Evolutionary conservation across 2,329 filamentous ascomycete species (phyloP), one percentile per base, ranked within the genome.

Genomic region (Fusarium sp.): DNA sequence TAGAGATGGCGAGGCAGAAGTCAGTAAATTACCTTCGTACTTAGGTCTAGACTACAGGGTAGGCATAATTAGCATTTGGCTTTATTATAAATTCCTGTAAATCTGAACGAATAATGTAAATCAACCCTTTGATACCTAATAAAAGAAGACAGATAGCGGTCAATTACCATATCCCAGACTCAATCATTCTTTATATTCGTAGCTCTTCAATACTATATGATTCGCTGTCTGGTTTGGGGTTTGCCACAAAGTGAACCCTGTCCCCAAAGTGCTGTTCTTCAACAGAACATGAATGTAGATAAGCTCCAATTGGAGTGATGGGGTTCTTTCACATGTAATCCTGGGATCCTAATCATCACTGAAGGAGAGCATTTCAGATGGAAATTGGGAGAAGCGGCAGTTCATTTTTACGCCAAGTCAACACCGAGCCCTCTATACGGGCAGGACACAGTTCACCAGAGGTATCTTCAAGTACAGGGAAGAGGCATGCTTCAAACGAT

Each of bases 401-500:
- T 65, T 71, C 47, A 58, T 68, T 60, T 54, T 51, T 60, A 58
- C 49, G 42, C 49, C 59, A 44, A 50, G 20, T 57, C 52, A 52
- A 56, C 32, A 38, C 45, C 51, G 38, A 40, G 51, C 47, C 59
- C 52, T 38, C 32, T 32, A 49, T 25, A 59, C 34, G 54, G 44
- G 29, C 61, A 47, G 51, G 47, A 59, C 52, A 55, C 44, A 73
- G 24, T 59, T 75, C 72, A 76, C 72, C 54, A 54, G 29, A 68
- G 59, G 64, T 50, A 71, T 73, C 66, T 70, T 75, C 61, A 63
- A 65, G 56, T 73, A 63, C 62, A 73, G 50, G 68, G 51, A 63
- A 53, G 53, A 45, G 53, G 57, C 49, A 65, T 75, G 68, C 72
- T 73, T 74, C 72, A 74, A 73, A 71, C 67, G 74, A 80, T 80